Evolutionary conservation across 1,284 basidiomycete species (phyloP).

Genomic region (Psilocybe mexicana): DNA sequence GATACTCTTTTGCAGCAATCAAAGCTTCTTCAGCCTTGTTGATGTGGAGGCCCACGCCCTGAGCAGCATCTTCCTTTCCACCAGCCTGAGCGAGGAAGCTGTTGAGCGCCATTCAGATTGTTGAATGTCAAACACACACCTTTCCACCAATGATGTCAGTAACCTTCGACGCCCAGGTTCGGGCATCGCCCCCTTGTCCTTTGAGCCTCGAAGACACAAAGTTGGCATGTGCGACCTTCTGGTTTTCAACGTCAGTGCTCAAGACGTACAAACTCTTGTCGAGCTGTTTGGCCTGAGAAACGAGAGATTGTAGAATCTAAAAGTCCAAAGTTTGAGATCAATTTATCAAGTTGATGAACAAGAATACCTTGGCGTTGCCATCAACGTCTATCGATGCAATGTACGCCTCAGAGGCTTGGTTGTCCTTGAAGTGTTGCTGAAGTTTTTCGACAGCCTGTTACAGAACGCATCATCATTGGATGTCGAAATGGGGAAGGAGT

Average conservation of each 20-base stretch:
- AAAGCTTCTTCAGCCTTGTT: slow-evolving; percentile 75
- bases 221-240: slow-evolving; percentile 90
- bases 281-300: slow-evolving; percentile 77
- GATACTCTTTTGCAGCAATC: slow-evolving; percentile 52
- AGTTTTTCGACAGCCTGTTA: slow-evolving; percentile 71
- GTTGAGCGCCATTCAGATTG: neutral
- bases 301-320: slow-evolving; percentile 74
- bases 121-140: slow-evolving; percentile 42
- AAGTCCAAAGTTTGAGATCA: neutral
- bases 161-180: slow-evolving; percentile 81
- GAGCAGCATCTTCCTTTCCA: slow-evolving; percentile 88
- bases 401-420: slow-evolving; percentile 70
- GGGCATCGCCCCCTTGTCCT: slow-evolving; percentile 72
- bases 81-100: slow-evolving; percentile 63
- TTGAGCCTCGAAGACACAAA: slow-evolving; percentile 71
- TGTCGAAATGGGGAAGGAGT: neutral
- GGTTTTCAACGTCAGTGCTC: slow-evolving; percentile 67
- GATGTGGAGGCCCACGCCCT: slow-evolving; percentile 78
- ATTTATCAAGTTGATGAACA: neutral
- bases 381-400: slow-evolving; percentile 72
- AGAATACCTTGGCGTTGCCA: slow-evolving; percentile 77
- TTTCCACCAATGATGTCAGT: slow-evolving; percentile 84
- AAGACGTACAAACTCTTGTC: slow-evolving; percentile 89
- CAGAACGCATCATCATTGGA: neutral
- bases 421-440: slow-evolving; percentile 73